Evolutionary conservation across 2,329 filamentous ascomycete genomes (phyloP).

Genomic region (Penicillium sp.): DNA sequence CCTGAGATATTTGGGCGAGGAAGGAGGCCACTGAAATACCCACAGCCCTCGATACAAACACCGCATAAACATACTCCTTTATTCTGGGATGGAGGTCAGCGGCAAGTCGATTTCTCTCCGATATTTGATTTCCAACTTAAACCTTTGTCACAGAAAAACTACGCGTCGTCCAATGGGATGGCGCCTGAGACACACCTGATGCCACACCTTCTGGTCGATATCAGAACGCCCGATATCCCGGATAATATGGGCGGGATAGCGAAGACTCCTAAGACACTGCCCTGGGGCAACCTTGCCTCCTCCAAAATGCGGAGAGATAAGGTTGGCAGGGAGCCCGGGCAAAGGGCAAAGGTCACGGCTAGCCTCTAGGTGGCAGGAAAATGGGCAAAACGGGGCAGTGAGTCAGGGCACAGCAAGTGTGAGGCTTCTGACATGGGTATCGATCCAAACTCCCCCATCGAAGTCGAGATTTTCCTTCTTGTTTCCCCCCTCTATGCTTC

Average conservation of each 20-base stretch:
- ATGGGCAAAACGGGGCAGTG: slow-evolving; percentile 11
- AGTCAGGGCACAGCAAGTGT: slow-evolving; percentile 15
- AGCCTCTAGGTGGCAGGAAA: not conserved
- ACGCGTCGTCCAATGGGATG: slow-evolving; percentile 16
- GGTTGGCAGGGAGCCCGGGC: not conserved
- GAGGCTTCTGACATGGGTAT: slow-evolving; percentile 16
- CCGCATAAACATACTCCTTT: slow-evolving; percentile 9
- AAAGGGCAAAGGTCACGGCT: slow-evolving; percentile 10
- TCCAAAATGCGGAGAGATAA: slow-evolving; percentile 2
- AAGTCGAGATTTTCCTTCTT: not conserved
- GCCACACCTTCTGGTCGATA: not conserved
- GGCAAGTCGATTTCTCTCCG: slow-evolving; percentile 8
- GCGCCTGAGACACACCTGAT: slow-evolving; percentile 8
- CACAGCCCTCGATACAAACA: not conserved
- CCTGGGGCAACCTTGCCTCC: not conserved
- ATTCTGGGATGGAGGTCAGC: slow-evolving; percentile 14
- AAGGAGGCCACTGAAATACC: slow-evolving; percentile 12
- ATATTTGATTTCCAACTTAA: slow-evolving; percentile 14
- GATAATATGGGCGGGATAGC: not conserved
- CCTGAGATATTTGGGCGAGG: slow-evolving; percentile 5
- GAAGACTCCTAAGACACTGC: not conserved
- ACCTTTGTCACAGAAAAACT: slow-evolving; percentile 12
- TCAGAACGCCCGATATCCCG: slow-evolving; percentile 13
- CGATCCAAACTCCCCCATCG: not conserved
- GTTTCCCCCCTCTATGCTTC: not conserved